Evolutionary conservation across 257 asterid species (phyloP), one percentile per base, ranked within the genome.

Genomic region (Parsonsia alboflavescens): DNA sequence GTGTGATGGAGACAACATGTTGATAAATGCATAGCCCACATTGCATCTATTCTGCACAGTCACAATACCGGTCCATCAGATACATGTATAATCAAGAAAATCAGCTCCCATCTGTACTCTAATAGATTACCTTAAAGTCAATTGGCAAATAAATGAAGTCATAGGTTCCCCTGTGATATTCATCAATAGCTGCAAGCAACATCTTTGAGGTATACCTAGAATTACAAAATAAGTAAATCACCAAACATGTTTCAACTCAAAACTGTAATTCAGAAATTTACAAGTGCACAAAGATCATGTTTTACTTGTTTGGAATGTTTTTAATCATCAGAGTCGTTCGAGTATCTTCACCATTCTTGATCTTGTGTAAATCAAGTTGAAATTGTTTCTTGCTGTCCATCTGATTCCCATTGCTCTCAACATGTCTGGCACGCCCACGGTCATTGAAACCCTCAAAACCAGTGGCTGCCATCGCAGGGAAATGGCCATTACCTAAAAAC

Each of bases 11-110:
- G 96, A 84, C 83, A 89, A 52, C 91, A 91, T 83, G 81, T 91
- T 93, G 85, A 93, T 93, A 73, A 93, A 93, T 17, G 97, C 98
- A 58, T 91, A 93, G 28, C 97, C 98, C 49, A 93, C 93, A 53
- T 93, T 93, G 94, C 98, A 93, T 73, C 85, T 89, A 73, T 91
- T 93, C 98, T 93, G 94, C 83, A 81, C 82, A 82, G 62, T 28
- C 11, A 10, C 50, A 75, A 76, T 54, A 82, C 24, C 39, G 45
- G 58, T 61, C 24, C 10, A 26, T 77, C 73, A 77, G 80, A 61
- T 41, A 53, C 26, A 52, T 45, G 12, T 61, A 61, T 72, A 56
- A 52, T 22, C 24, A 17, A 42, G 68, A 45, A 36, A 52, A 70
- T 10, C 42, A 21, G 64, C 16, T 65, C 24, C 71, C 9, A 75